A percentile compares a stretch with the other conserved stretches of the same genome.
Evolutionary conservation across 1,284 basidiomycete genomes (phyloP).

Genomic region (Grifola frondosa): DNA sequence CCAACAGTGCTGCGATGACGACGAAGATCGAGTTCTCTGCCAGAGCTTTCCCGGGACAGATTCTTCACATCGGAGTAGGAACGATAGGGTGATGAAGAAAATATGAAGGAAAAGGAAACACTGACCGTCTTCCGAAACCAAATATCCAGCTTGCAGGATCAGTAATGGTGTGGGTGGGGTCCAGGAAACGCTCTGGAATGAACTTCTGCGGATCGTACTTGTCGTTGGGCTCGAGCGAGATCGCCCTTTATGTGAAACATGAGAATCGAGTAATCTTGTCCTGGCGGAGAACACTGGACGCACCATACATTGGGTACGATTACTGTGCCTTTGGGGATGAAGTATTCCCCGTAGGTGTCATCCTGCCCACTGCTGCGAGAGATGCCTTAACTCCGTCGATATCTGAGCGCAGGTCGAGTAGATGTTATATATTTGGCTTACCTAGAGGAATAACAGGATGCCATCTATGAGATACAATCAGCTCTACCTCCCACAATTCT

Average conservation of each 20-base stretch:
- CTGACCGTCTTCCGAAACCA: conserved; percentile 20
- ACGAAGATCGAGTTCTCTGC: conserved; percentile 27
- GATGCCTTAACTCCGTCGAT: conserved; percentile 6
- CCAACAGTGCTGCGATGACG: conserved; percentile 20
- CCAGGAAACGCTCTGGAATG: conserved; percentile 28
- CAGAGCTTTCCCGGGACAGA: conserved; percentile 27
- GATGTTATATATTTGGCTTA: no score
- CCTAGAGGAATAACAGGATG: conserved; percentile 19
- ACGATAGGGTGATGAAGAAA: background rate
- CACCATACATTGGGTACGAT: conserved; percentile 19
- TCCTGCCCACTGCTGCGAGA: conserved; percentile 12
- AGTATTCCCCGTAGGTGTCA: conserved; percentile 18
- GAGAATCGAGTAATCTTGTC: background rate
- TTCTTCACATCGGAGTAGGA: conserved; percentile 7
- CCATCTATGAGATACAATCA: no score
- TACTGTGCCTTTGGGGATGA: conserved; percentile 18
- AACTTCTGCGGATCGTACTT: conserved; percentile 25
- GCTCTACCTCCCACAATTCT: no score
- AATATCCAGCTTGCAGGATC: conserved; percentile 18
- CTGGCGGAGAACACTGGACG: background rate
- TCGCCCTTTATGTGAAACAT: conserved; percentile 16
- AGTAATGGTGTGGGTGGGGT: conserved; percentile 6
- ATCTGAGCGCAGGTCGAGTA: background rate
- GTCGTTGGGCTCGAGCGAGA: conserved; percentile 21
- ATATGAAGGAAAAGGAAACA: background rate